Base-by-base conservation (phyloP, 2,329 filamentous ascomycete genomes). In the Penicillium palitans region DNA sequence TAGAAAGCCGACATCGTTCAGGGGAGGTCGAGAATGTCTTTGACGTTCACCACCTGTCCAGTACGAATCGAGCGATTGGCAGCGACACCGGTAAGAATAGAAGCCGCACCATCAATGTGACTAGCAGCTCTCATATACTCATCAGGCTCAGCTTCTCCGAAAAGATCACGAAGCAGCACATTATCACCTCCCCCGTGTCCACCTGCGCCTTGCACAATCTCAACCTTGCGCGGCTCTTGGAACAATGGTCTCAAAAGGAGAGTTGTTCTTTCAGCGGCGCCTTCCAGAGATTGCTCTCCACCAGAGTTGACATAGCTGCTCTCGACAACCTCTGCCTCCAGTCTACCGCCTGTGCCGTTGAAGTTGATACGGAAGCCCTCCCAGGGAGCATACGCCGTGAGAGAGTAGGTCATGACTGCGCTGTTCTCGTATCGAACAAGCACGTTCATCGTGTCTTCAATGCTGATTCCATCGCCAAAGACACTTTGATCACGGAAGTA, bases 401-500 rank as follows among this genome's bases (percentile, higher is more conserved):
- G 52, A 15, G 78, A 84, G 65, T 87, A 87, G 0, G 84, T 86
- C 68, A 87, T 72, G 27, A 84, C 80, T 0, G 83, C 83, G 2
- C 83, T 82, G 52, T 78, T 84, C 19, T 76, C 74, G 66, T 87
- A 87, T 51, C 80, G 75, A 24, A 87, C 82, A 46, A 87, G 75
- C 25, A 87, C 72, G 40, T 79, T 84, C 84, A 87, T 85, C 0
- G 84, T 87, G 64, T 87, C 85, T 68, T 87, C 84, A 58, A 87
- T 87, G 62, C 78, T 86, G 55, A 87, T 86, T 1, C 85, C 85
- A 59, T 87, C 85, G 0, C 82, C 78, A 54, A 87, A 87, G 0
- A 86, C 84, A 62, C 80, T 85, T 70, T 86, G 84, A 65, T 87
- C 85, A 0, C 85, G 80, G 59, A 83, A 79, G 64, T 87, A 87